Evolutionary conservation across 208 protist species (phyloP), one percentile per base, ranked within the genome.

Genomic region (Crithidia thermophila): DNA sequence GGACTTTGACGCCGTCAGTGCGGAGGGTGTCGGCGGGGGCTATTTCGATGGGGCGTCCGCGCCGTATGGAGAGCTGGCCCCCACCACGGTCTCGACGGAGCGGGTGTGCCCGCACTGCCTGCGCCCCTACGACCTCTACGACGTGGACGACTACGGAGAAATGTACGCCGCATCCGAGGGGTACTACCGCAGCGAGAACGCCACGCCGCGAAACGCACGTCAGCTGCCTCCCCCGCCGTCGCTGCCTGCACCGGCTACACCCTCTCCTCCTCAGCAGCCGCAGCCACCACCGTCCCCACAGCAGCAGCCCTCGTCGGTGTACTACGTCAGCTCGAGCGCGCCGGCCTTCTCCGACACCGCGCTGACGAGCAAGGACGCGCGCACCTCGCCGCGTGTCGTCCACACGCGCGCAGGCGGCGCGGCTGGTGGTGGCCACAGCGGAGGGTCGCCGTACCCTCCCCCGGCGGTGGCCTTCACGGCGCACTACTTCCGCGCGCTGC

Each of bases 401-500:
- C 6, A 33, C 9, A 60, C 39, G 16, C 55, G 39, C 5, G 8
- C 3, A 7, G 8, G 4, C 18, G n/a, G 36, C n/a, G 30, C 9
- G 7, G 50, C 20, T 10, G 50, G 27, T 30, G 40, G 6, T 18
- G 37, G 40, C 30, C 27, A 18, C 20, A 2, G 16, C 31, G 51
- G 31, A 40, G 25, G 14, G 25, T 10, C 53, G 1, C 13, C 62
- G 59, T 39, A 47, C 39, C 62, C 50, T 13, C 49, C 39, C 8
- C 39, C 62, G 2, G 47, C 62, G 0, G 4, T 67, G n/a, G 6
- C 72, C 81, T 63, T 82, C 53, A 75, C 82, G 14, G 79, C 86
- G 10, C 86, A 87, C 27, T 92, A 92, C 74, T 92, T 92, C 60
- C 69, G 86, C 25, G 75, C 79, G 1, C 74, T 92, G 27, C 69